Conservation (phyloP, 225 moss, liverwort and hornwort genomes). For the Lunularia cruciata region DNA sequence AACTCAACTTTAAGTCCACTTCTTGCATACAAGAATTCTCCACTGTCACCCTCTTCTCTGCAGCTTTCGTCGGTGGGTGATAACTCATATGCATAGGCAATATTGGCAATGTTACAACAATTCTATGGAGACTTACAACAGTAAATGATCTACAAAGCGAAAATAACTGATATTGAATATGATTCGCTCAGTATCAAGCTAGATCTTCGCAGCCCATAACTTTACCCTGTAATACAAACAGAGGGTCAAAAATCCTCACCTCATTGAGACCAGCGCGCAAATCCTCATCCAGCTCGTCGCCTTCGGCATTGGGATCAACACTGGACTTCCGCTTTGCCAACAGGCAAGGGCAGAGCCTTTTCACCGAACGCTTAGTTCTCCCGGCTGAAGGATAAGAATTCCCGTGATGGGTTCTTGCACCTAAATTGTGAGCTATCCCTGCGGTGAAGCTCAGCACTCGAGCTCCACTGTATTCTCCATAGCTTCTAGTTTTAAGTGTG, state of each 20-base stretch:
- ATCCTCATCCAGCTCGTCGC: conserved; percentile 53
- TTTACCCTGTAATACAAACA: not conserved
- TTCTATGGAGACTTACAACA: too few relatives aligned
- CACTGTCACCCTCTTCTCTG: too few relatives aligned
- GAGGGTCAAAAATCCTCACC: conserved; percentile 20
- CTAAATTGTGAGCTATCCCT: too few relatives aligned
- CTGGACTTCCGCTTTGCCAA: conserved; percentile 45
- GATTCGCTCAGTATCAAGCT: not conserved
- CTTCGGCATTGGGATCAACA: conserved; percentile 17
- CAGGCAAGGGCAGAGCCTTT: conserved; percentile 13
- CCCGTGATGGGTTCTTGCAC: not conserved
- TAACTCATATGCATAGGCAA: too few relatives aligned
- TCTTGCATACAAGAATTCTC: too few relatives aligned
- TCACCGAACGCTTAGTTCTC: not conserved
- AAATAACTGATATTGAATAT: too few relatives aligned
- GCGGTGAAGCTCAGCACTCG: not conserved
- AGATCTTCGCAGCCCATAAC: too few relatives aligned
- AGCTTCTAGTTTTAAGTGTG: not conserved
- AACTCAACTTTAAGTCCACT: too few relatives aligned
- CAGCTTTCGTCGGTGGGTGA: too few relatives aligned
- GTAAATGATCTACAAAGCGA: not conserved
- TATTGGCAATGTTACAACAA: too few relatives aligned
- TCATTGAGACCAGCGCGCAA: conserved; percentile 58
- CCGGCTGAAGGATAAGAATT: not conserved
- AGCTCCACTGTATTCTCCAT: not conserved